Percentiles rank a stretch among this genome's conserved stretches.
These are phyloP conservation scores for Magnaporthiopsis rhizophila DNA, from an alignment of 2,329 filamentous ascomycete genomes.

Conservation along the genomic window DNA sequence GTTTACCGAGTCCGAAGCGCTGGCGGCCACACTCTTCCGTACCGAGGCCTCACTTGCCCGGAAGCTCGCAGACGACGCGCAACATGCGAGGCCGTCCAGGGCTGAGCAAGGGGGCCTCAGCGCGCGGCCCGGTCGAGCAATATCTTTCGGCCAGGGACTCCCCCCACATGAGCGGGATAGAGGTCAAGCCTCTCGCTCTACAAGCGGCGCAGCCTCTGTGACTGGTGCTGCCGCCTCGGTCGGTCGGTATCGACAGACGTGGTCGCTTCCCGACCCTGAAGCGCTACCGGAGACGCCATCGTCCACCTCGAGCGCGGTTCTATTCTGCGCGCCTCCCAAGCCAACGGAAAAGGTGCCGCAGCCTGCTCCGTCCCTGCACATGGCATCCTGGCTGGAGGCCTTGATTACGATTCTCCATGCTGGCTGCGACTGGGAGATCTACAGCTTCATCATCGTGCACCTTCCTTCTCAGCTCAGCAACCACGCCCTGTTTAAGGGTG, in stretches of 20 bases:
- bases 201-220: neutral
- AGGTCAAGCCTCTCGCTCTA: conserved; percentile 1
- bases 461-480: conserved; percentile 84
- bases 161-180: conserved; percentile 2
- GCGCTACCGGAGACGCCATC: conserved; percentile 43
- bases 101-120: conserved; percentile 30
- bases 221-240: neutral
- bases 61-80: conserved; percentile 44
- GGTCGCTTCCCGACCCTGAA: conserved; percentile 49
- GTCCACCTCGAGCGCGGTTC: conserved; percentile 39
- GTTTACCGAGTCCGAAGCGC: conserved; percentile 61
- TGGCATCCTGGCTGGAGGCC: conserved; percentile 67
- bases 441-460: conserved; percentile 82
- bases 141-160: conserved; percentile 40
- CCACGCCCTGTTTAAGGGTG: conserved; percentile 70
- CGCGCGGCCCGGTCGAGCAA: conserved; percentile 39
- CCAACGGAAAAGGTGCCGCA: neutral
- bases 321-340: conserved; percentile 22
- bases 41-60: conserved; percentile 44
- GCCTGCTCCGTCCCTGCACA: conserved; percentile 18
- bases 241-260: conserved; percentile 40
- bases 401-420: conserved; percentile 66
- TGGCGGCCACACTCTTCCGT: conserved; percentile 66
- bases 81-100: conserved; percentile 35
- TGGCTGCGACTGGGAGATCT: conserved; percentile 81